A percentile compares a stretch with the other conserved stretches of the same genome.
Conservation (phyloP, 352 stramenopile genomes). For the Phytopythium ostracodes region DNA sequence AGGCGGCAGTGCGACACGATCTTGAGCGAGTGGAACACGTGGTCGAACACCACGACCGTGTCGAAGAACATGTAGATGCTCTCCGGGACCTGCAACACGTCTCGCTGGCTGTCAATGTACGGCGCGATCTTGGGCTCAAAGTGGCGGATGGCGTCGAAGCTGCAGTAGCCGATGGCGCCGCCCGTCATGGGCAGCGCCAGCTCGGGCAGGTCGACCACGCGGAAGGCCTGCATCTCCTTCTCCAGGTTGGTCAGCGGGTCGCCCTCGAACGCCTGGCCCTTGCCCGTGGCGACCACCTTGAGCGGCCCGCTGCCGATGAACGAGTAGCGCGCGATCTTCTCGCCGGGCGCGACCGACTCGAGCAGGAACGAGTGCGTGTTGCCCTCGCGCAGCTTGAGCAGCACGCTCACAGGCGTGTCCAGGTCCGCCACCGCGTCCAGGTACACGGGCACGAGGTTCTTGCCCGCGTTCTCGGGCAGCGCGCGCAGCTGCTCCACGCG, state of each 20-base stretch:
- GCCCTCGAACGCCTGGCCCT: slow-evolving; percentile 46
- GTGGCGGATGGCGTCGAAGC: slow-evolving; percentile 86
- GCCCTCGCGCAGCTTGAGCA: slow-evolving; percentile 80
- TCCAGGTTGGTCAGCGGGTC: slow-evolving; percentile 80
- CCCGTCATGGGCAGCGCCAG: slow-evolving; percentile 81
- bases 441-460: slow-evolving; percentile 87
- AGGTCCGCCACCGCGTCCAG: slow-evolving; percentile 80
- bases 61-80: slow-evolving; percentile 91
- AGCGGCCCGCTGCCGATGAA: slow-evolving; percentile 85
- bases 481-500: slow-evolving; percentile 57
- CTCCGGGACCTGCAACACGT: slow-evolving; percentile 81
- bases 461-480: slow-evolving; percentile 52
- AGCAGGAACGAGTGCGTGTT: slow-evolving; percentile 86
- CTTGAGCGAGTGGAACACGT: slow-evolving; percentile 89
- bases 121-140: slow-evolving; percentile 84
- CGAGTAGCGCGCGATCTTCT: slow-evolving; percentile 87
- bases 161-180: slow-evolving; percentile 85
- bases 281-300: slow-evolving; percentile 70
- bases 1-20: slow-evolving; percentile 81
- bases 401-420: slow-evolving; percentile 85
- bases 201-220: slow-evolving; percentile 63
- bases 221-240: slow-evolving; percentile 74
- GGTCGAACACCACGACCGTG: slow-evolving; percentile 88
- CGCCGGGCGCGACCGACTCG: slow-evolving; percentile 78
- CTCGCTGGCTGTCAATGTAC: slow-evolving; percentile 67